These are phyloP conservation scores for Nitzschia palea DNA, from an alignment of 108 stramenopile genomes.

Conservation along the genomic window DNA sequence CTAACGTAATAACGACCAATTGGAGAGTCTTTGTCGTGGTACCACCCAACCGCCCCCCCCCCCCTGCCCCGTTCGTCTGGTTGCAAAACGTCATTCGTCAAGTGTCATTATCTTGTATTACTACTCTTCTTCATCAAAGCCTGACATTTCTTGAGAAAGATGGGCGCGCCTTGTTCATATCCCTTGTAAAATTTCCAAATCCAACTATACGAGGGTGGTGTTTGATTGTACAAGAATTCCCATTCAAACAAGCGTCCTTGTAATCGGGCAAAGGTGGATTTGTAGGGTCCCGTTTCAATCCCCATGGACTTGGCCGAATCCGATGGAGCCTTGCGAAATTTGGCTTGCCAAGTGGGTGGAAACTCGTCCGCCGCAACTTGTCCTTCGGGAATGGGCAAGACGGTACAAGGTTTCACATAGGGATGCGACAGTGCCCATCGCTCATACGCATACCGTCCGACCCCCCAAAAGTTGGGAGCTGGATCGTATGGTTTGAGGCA, in stretches of 20 bases:
- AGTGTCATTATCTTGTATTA: no score
- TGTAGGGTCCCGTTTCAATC: slow-evolving; percentile 8
- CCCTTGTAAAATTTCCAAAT: slow-evolving; percentile 25
- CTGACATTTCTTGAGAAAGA: slow-evolving; percentile 7
- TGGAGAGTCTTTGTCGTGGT: no score
- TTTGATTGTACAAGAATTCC: slow-evolving; percentile 14
- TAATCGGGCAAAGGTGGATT: slow-evolving; percentile 15
- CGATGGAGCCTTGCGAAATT: slow-evolving; percentile 5
- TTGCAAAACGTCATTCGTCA: no score
- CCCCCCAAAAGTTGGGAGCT: slow-evolving; percentile 7
- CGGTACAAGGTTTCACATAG: slow-evolving; percentile 23
- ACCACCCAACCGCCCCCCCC: no score
- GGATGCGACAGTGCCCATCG: slow-evolving; percentile 26
- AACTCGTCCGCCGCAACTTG: background rate
- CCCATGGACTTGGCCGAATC: slow-evolving; percentile 8
- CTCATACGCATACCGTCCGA: slow-evolving; percentile 28
- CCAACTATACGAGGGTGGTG: slow-evolving; percentile 9
- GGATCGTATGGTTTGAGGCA: slow-evolving; percentile 15
- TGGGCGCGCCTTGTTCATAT: slow-evolving; percentile 15
- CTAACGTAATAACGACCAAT: no score
- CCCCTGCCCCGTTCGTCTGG: no score
- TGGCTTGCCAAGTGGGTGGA: background rate
- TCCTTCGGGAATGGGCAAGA: background rate
- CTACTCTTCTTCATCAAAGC: no score
- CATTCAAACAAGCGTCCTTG: slow-evolving; percentile 23